Evolutionary conservation across 2,329 filamentous ascomycete species (phyloP).

Genomic region (Samsoniella hepiali): DNA sequence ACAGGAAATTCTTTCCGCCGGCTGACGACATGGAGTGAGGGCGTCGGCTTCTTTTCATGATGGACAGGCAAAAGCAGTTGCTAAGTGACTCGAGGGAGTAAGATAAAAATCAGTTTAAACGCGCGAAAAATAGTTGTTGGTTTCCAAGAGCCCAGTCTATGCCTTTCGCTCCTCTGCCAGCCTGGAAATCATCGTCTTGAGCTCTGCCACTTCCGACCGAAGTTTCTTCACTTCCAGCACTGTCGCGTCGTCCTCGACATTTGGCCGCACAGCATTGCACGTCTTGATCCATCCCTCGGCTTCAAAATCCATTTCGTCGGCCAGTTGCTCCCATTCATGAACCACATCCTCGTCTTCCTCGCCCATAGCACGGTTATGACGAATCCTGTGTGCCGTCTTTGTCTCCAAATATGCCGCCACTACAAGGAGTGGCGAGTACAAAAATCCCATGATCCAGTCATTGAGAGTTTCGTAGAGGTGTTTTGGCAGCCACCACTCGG

Average conservation of each 20-base stretch:
- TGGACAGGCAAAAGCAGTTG: not conserved
- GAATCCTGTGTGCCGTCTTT: constrained; percentile 62
- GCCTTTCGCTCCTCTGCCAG: constrained; percentile 21
- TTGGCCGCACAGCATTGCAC: constrained; percentile 71
- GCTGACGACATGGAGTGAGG: not conserved
- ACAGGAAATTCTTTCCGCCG: constrained; percentile 13
- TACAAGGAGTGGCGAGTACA: constrained; percentile 82
- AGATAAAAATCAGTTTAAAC: constrained; percentile 2
- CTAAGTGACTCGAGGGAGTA: not conserved
- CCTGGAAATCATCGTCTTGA: constrained; percentile 48
- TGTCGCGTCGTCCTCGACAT: constrained; percentile 75
- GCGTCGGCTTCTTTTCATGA: not conserved
- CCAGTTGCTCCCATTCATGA: constrained; percentile 91
- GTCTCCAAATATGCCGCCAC: constrained; percentile 73
- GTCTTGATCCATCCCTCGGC: constrained; percentile 80
- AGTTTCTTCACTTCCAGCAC: constrained; percentile 65
- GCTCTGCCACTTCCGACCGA: constrained; percentile 54
- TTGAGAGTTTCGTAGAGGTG: constrained; percentile 75
- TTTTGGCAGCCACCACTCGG: constrained; percentile 94
- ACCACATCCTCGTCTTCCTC: constrained; percentile 85
- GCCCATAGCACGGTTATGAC: constrained; percentile 69
- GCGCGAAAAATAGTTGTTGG: not conserved
- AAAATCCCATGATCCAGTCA: constrained; percentile 77
- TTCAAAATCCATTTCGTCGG: constrained; percentile 71
- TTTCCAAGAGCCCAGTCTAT: not conserved